Conservation (phyloP, 352 stramenopile genomes). For the Elongisporangium undulatum region DNA sequence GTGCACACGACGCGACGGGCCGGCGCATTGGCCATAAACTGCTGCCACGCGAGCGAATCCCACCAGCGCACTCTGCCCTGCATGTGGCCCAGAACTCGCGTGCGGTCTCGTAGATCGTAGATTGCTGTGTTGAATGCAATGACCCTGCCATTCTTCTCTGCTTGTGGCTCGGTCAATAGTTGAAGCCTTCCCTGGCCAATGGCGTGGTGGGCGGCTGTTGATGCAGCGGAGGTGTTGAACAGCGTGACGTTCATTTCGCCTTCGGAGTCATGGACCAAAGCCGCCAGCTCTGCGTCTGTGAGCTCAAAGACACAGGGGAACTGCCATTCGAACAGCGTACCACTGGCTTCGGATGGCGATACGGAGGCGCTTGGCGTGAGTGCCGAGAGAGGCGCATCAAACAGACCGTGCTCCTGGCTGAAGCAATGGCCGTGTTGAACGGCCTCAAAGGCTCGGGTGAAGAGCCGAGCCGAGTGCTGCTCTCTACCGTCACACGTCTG, state of each 20-base stretch:
- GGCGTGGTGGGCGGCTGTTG: neutral
- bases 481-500: neutral
- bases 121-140: constrained; percentile 1
- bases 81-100: constrained; percentile 18
- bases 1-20: constrained; percentile 59
- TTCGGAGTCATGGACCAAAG: neutral
- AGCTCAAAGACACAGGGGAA: constrained; percentile 22
- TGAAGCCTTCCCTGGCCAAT: constrained; percentile 20
- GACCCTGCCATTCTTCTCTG: neutral
- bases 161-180: constrained; percentile 1
- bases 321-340: constrained; percentile 23
- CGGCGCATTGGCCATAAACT: constrained; percentile 26
- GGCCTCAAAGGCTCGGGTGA: constrained; percentile 5
- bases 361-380: constrained; percentile 19
- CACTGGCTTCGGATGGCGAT: constrained; percentile 4
- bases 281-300: neutral
- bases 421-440: constrained; percentile 7
- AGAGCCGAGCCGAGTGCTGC: neutral
- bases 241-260: constrained; percentile 15
- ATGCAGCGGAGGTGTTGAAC: constrained; percentile 14
- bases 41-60: constrained; percentile 30
- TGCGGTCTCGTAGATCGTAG: constrained; percentile 1
- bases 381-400: neutral
- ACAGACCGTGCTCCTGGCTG: neutral
- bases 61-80: constrained; percentile 37